phyloP scores from a whole-genome alignment of 768 basidiomycete genomes.

The Auriscalpium vulgare region DNA sequence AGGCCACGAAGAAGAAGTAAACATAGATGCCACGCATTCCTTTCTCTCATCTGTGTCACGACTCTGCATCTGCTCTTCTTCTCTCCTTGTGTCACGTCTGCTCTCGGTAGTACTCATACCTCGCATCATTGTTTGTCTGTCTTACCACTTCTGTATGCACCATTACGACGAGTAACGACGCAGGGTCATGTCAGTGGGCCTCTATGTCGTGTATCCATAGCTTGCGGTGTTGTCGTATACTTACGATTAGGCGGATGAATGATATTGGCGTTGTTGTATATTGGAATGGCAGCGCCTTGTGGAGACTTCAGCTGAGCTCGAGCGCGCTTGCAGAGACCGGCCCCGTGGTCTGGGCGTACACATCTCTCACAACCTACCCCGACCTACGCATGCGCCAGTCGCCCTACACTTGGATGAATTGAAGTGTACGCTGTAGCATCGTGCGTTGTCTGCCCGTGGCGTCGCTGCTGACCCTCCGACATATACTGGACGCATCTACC shows the following conservation, averaged over 20 bases:
- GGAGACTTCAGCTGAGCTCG: too few species aligned
- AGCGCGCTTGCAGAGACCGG: too few species aligned
- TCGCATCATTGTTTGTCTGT: conserved; percentile 25
- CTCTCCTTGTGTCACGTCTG: conserved; percentile 25
- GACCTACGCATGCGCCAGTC: too few species aligned
- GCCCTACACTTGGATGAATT: too few species aligned
- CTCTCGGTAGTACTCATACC: conserved; percentile 13
- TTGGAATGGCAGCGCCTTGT: background rate
- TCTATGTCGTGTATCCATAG: conserved; percentile 23
- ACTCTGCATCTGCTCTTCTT: conserved; percentile 33
- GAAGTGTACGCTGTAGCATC: too few species aligned
- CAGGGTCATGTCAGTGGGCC: conserved; percentile 17
- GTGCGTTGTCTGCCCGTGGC: too few species aligned
- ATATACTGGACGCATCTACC: too few species aligned
- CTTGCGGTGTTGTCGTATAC: conserved; percentile 18
- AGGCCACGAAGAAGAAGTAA: conserved; percentile 95
- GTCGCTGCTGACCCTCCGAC: too few species aligned
- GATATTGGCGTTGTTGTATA: conserved; percentile 15
- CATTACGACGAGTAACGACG: conserved; percentile 22
- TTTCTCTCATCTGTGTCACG: conserved; percentile 32
- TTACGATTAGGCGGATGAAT: conserved; percentile 15
- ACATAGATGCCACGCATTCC: conserved; percentile 54
- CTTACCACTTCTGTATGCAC: conserved; percentile 26
- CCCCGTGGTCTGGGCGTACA: too few species aligned
- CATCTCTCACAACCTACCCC: too few species aligned